Conservation (phyloP, 441 rosid species). For the Pelargonium australe region DNA sequence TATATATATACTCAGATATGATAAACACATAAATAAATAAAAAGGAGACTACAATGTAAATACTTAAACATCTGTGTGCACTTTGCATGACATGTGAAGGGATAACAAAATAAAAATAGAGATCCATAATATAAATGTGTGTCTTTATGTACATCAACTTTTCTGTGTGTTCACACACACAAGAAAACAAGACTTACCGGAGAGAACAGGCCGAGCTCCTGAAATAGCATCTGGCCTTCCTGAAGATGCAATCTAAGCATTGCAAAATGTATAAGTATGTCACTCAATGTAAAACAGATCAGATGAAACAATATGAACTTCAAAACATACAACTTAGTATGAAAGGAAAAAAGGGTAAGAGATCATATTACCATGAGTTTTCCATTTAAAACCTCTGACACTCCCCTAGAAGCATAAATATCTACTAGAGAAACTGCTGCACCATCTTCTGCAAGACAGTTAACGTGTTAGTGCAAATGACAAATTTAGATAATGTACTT, state of each 20-base stretch:
- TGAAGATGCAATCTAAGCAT: constrained; percentile 60
- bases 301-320: not conserved
- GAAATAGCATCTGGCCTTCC: constrained; percentile 69
- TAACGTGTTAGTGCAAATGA: constrained; percentile 8
- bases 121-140: too few species aligned
- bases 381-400: constrained; percentile 52
- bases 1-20: not conserved
- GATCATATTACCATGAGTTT: constrained; percentile 52
- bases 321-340: not conserved
- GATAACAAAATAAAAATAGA: too few species aligned
- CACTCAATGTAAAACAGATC: constrained; percentile 14
- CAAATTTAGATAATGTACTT: not conserved
- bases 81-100: too few species aligned
- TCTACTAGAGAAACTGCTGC: constrained; percentile 45
- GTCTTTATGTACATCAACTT: too few species aligned
- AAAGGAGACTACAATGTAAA: too few species aligned
- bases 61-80: too few species aligned
- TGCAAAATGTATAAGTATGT: constrained; percentile 18
- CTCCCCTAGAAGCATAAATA: constrained; percentile 59
- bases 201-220: constrained; percentile 73
- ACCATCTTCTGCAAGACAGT: constrained; percentile 46
- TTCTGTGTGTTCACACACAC: not conserved
- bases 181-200: constrained; percentile 38
- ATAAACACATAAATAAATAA: not conserved
- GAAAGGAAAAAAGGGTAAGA: constrained; percentile 1